Base-by-base conservation (phyloP, 768 basidiomycete species). In the Boletus insuetus region DNA sequence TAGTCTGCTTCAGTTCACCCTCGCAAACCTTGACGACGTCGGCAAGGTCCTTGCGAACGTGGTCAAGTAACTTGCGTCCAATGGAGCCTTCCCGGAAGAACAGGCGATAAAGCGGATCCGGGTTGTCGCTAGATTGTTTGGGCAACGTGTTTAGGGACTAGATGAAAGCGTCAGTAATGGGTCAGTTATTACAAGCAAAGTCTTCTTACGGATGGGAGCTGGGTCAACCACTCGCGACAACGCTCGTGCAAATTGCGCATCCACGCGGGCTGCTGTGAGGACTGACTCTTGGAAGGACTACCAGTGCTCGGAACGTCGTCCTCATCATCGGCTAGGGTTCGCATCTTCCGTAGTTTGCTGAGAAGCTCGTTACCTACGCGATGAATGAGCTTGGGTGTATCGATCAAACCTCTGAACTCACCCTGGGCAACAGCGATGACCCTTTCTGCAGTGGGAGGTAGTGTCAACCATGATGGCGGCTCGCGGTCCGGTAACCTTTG, bases 371-470 rank as follows among this genome's bases (percentile, higher is more conserved):
- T 88, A 34, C 91, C 94, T 95, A 62, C 10, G 1, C 14, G 19
- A 37, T 56, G 53, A 14, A 24, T 67, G 26, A 64, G 56, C 32
- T 20, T 11, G 11, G 8, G 9, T 10, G 19, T 45, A 14, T 48
- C 24, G 13, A 40, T 19, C 42, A 9, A 48, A 8, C 42, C 10
- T 37, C 29, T 17, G 13, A 51, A 47, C 76, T 59, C 65, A 93
- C 95, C 95, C 81, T 96, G 91, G 2, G 88, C 88, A 43, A 91
- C 71, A 12, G 95, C 94, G 61, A 98, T 95, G 41, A 97, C 86
- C 34, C 87, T 84, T 67, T 98, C 96, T 38, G 95, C 94, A 20
- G 91, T 89, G 0, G 90, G 88, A 14, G 96, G 95, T 17, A 99
- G 80, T 66, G 91, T 91, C 45, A 98, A 79, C 95, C 95, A 98